These are phyloP conservation scores for Tanozyma kutaoensis DNA, from an alignment of 805 yeast species.

Conservation along the genomic window DNA sequence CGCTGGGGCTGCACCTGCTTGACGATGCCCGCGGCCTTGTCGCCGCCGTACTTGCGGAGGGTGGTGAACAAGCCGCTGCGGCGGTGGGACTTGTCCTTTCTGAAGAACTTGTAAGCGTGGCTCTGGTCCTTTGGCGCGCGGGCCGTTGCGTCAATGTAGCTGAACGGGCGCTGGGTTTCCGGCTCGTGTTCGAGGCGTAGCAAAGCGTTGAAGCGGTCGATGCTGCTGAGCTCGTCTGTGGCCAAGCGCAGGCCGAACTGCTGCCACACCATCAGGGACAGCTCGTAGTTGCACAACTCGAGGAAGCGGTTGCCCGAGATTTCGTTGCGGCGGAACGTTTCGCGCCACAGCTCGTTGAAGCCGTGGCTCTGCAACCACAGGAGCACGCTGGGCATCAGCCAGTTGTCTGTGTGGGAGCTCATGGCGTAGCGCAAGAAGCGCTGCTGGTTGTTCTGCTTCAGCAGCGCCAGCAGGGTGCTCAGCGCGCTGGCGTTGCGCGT, in stretches of 20 bases:
- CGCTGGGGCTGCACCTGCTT: conserved; percentile 16
- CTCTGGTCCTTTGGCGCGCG: not conserved
- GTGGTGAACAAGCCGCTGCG: conserved; percentile 27
- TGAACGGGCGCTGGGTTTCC: conserved; percentile 3
- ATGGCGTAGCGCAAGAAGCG: no score
- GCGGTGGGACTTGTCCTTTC: conserved; percentile 51
- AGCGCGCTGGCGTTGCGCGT: no score
- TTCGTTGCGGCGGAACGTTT: conserved; percentile 41
- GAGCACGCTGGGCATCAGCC: conserved; percentile 60
- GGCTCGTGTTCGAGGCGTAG: conserved; percentile 13
- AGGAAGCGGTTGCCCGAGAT: conserved; percentile 54
- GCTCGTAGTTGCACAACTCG: conserved; percentile 54
- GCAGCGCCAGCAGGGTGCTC: no score
- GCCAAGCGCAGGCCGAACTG: conserved; percentile 20
- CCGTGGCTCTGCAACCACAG: conserved; percentile 57
- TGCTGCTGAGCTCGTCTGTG: conserved; percentile 35
- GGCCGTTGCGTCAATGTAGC: not conserved
- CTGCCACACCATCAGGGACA: conserved; percentile 30
- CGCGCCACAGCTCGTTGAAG: conserved; percentile 67
- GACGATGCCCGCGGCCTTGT: conserved; percentile 23
- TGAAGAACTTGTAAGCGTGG: conserved; percentile 31
- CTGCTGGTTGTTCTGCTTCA: no score
- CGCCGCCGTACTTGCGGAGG: conserved; percentile 25
- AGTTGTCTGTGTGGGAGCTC: no score
- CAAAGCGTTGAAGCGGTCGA: conserved; percentile 42